These are phyloP conservation scores for Lichtheimia ornata DNA, from an alignment of 371 early-diverging fungal genomes.

Conservation along the genomic window DNA sequence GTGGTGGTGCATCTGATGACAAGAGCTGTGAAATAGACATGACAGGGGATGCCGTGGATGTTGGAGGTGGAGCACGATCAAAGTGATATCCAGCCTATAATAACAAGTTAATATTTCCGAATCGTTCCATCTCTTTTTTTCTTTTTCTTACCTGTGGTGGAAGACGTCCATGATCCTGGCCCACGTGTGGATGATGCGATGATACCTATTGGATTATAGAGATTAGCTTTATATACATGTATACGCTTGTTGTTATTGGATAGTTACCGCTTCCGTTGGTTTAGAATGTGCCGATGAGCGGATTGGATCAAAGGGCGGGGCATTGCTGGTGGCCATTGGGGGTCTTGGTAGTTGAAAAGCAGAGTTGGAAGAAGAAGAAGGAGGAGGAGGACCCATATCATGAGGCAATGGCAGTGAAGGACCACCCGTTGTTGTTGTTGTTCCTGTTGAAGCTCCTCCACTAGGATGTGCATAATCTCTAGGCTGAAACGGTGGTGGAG, in stretches of 20 bases:
- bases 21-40: constrained; percentile 53
- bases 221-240: background rate
- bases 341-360: constrained; percentile 9
- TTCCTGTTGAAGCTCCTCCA: too few relatives aligned
- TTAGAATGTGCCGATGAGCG: constrained; percentile 1
- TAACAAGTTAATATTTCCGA: background rate
- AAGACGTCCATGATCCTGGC: constrained; percentile 5
- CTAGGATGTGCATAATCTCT: constrained; percentile 6
- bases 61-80: constrained; percentile 11
- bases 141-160: constrained; percentile 11
- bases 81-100: constrained; percentile 5
- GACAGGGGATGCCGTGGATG: constrained; percentile 25
- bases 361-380: background rate
- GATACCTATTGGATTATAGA: background rate
- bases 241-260: background rate
- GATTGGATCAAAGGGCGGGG: constrained; percentile 13
- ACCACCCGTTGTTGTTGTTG: background rate
- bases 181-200: background rate
- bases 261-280: background rate
- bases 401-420: constrained; percentile 6
- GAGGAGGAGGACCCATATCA: background rate
- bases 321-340: background rate
- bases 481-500: background rate
- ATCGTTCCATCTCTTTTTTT: background rate
- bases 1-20: constrained; percentile 32